Evolutionary conservation across 2,329 filamentous ascomycete genomes (phyloP).

Genomic region (Aspergillus cejpii): DNA sequence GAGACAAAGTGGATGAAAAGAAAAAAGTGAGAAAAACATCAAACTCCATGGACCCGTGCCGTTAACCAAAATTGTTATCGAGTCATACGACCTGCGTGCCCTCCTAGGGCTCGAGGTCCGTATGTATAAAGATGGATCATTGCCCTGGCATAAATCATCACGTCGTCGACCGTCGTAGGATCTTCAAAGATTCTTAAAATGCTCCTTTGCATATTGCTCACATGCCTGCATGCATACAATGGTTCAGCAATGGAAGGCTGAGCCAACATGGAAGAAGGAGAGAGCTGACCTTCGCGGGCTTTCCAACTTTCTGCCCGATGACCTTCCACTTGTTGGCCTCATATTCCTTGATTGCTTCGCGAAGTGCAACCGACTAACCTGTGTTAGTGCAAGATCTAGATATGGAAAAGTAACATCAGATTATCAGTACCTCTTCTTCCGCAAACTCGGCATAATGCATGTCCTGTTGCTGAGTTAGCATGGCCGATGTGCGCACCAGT

Average conservation of each 20-base stretch:
- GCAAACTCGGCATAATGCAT: conserved; percentile 99
- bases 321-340: conserved; percentile 98
- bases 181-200: conserved; percentile 55
- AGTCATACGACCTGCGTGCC: not conserved
- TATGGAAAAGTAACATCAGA: not conserved
- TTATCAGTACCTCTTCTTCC: conserved; percentile 63
- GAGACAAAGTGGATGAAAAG: not conserved
- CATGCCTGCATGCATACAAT: conserved; percentile 52
- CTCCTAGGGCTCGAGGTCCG: not conserved
- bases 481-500: not conserved
- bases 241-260: conserved; percentile 19
- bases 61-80: not conserved
- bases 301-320: conserved; percentile 93
- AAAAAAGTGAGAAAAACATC: not conserved
- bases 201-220: conserved; percentile 93
- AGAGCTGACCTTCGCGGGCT: conserved; percentile 77
- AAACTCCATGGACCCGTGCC: conserved; percentile 1
- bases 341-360: conserved; percentile 96
- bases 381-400: conserved; percentile 11
- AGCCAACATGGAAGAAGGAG: conserved; percentile 8
- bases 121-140: conserved; percentile 18
- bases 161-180: conserved; percentile 28
- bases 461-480: conserved; percentile 53
- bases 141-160: conserved; percentile 22
- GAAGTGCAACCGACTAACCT: conserved; percentile 48